Base-by-base conservation (phyloP, 1,284 basidiomycete species). In the Moesziomyces parantarcticus region DNA sequence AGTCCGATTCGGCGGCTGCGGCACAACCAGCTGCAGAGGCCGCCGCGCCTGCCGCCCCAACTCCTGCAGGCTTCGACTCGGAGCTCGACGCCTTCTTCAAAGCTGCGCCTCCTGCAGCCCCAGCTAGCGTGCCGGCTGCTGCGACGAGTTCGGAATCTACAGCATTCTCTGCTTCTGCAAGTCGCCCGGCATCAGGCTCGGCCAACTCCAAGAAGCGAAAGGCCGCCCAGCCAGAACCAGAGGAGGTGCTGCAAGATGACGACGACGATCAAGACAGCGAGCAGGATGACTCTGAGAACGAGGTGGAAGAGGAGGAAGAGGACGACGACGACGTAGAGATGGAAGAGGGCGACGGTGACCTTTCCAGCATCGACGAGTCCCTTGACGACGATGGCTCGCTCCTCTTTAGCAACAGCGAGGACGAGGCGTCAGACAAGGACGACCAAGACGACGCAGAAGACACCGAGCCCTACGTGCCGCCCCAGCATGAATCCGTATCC, bases 401-500 rank as follows among this genome's bases (percentile, higher is more conserved):
- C 14, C 55, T 68, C 4, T 68, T 61, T 46, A 62, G 58, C 22
- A 50, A 62, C 55, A 63, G 59, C 47, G 66, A 66, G 50, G 47
- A 43, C 13, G 54, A 69, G 22, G 50, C 14, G 7, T 65, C 62
- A 10, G 61, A 51, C 13, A 51, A 59, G 5, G 61, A 60, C 6
- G 44, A 58, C 0, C 53, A 71, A 4, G 70, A 57, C 20, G 64
- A 46, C 14, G 49, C 56, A 41, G 65, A 77, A 14, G 57, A 54
- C 26, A 63, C 62, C 50, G 72, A 77, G 78, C 71, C 22, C 42
- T 73, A 63, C 39, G 66, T 64, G 8, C 76, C 66, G 41, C 82
- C 80, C 51, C 82, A 86, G 9, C 85, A 86, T 66, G 86, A 86
- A 58, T 78, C 83, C 2, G 54, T 85, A 25, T 51, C 59, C 16